Conservation (phyloP, 805 yeast genomes). For the Saturnispora serradocipensis region DNA sequence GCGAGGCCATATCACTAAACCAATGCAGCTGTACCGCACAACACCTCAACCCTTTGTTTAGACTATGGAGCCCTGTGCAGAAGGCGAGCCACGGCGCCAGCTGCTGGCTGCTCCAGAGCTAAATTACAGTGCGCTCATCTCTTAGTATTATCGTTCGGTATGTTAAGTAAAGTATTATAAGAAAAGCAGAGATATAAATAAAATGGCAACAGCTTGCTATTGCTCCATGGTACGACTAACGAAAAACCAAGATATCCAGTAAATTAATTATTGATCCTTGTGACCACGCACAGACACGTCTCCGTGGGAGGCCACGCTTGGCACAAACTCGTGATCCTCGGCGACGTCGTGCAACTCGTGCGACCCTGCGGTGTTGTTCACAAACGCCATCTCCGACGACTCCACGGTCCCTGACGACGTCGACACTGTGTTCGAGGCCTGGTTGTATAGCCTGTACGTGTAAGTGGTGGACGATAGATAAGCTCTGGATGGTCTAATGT, state of each 20-base stretch:
- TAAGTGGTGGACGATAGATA: constrained; percentile 2
- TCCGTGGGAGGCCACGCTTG: constrained; percentile 24
- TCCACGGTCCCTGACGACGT: constrained; percentile 27
- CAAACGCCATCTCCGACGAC: constrained; percentile 22
- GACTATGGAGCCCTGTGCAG: no score
- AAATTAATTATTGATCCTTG: constrained; percentile 7
- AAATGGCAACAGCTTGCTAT: background rate
- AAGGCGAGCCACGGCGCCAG: no score
- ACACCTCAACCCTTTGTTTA: no score
- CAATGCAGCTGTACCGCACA: no score
- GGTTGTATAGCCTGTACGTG: constrained; percentile 14
- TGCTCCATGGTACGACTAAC: background rate
- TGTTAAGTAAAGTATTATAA: background rate
- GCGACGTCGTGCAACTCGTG: constrained; percentile 5
- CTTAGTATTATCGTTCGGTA: background rate
- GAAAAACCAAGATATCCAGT: background rate
- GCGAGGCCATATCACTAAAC: no score
- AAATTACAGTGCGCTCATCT: no score
- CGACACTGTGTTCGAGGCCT: constrained; percentile 16
- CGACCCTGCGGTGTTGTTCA: constrained; percentile 17
- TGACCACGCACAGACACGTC: constrained; percentile 22
- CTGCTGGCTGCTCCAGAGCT: no score
- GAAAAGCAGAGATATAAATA: background rate
- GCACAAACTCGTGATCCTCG: constrained; percentile 23
- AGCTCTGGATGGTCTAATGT: constrained; percentile 11